Evolutionary conservation across 352 stramenopile species (phyloP).

Genomic region (Pilasporangium apinafurcum): DNA sequence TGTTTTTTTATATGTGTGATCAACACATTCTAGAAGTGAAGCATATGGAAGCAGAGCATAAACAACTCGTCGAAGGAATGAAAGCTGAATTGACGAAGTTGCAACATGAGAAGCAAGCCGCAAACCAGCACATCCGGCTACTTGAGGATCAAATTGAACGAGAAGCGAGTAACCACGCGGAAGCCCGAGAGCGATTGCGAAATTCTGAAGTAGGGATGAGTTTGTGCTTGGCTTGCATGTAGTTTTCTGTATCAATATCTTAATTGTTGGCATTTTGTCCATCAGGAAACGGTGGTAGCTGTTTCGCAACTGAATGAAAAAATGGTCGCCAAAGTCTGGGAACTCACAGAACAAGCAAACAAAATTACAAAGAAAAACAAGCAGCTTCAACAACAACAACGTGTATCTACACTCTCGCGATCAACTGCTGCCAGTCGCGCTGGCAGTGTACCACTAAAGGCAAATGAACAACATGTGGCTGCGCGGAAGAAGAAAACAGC

Average conservation of each 20-base stretch:
- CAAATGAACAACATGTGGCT: background rate
- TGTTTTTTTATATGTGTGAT: background rate
- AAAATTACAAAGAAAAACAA: constrained; percentile 49
- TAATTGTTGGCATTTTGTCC: background rate
- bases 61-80: constrained; percentile 22
- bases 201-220: constrained; percentile 41
- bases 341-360: constrained; percentile 46
- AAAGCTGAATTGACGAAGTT: constrained; percentile 18
- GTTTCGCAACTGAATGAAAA: constrained; percentile 74
- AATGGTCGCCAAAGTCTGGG: constrained; percentile 54
- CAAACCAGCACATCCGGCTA: constrained; percentile 23
- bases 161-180: constrained; percentile 32
- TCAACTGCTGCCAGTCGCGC: constrained; percentile 56
- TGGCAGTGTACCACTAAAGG: constrained; percentile 2
- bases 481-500: background rate
- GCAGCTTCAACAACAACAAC: constrained; percentile 42
- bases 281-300: constrained; percentile 52
- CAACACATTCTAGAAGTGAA: constrained; percentile 25
- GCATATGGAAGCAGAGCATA: constrained; percentile 18
- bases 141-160: constrained; percentile 31
- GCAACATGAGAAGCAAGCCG: constrained; percentile 16
- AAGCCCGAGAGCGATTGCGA: constrained; percentile 35
- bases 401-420: constrained; percentile 34
- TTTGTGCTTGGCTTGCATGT: background rate
- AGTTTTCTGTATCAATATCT: background rate